Conservation (phyloP, 306 rosid species). For the barrel medic (Medicago truncatula) region MtrunA17r5.0-ANR NC_053045.1:27576501-27577000, state of each 20-base stretch:
- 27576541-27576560: conserved; percentile 46
- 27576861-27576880: no score
- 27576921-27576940: no score
- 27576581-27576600: neutral
- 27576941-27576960: no score
- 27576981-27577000: no score
- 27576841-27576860: no score
- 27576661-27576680: conserved; percentile 63
- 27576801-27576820: no score
- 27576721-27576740: conserved; percentile 51
- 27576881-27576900: no score
- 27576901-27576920: no score
- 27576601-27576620: neutral
- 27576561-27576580: neutral
- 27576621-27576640: neutral
- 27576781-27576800: neutral
- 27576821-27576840: no score
- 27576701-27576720: conserved; percentile 57
- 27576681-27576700: conserved; percentile 65
- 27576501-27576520: conserved; percentile 12
- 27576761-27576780: neutral
- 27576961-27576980: no score
- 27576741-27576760: conserved; percentile 53
- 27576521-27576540: conserved; percentile 17
- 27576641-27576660: conserved; percentile 71